Conservation (phyloP, 257 asterid genomes). For the Primulina eburnea region DNA sequence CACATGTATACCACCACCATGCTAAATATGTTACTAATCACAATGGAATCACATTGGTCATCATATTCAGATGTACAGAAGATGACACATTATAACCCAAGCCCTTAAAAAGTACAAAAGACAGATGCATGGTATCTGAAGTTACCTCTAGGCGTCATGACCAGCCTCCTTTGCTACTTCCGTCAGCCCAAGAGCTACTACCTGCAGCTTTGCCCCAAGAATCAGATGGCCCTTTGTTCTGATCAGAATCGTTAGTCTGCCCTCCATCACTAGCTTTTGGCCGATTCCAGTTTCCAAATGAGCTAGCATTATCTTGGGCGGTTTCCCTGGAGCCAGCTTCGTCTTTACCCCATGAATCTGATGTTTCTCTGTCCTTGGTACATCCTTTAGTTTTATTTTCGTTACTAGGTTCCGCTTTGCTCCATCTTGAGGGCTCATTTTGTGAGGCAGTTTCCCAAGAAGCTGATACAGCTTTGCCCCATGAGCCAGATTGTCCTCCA, state of each 20-base stretch:
- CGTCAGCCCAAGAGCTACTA: slow-evolving; percentile 41
- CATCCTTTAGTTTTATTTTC: not conserved
- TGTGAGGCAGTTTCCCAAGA: not conserved
- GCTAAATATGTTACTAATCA: not conserved
- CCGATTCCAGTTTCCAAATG: slow-evolving; percentile 29
- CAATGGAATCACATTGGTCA: not conserved
- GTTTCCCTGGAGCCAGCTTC: slow-evolving; percentile 42
- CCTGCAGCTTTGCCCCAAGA: slow-evolving; percentile 41
- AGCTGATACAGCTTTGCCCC: not conserved
- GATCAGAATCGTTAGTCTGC: slow-evolving; percentile 11
- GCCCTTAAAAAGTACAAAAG: not conserved
- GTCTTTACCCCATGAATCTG: slow-evolving; percentile 37
- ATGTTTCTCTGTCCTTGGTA: not conserved
- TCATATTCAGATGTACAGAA: not conserved
- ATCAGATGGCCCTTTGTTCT: slow-evolving; percentile 33
- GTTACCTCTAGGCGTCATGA: slow-evolving; percentile 43
- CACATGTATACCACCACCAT: slow-evolving; percentile 1
- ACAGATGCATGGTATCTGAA: not conserved
- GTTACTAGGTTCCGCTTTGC: not conserved
- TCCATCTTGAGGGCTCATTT: not conserved
- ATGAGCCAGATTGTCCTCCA: slow-evolving; percentile 18
- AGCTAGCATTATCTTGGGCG: slow-evolving; percentile 30
- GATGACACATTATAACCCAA: not conserved
- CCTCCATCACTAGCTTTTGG: slow-evolving; percentile 20
- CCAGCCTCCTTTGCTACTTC: slow-evolving; percentile 66